These are phyloP conservation scores for Penicillium concentricum DNA, from an alignment of 2,329 filamentous ascomycete species.

Conservation along the genomic window DNA sequence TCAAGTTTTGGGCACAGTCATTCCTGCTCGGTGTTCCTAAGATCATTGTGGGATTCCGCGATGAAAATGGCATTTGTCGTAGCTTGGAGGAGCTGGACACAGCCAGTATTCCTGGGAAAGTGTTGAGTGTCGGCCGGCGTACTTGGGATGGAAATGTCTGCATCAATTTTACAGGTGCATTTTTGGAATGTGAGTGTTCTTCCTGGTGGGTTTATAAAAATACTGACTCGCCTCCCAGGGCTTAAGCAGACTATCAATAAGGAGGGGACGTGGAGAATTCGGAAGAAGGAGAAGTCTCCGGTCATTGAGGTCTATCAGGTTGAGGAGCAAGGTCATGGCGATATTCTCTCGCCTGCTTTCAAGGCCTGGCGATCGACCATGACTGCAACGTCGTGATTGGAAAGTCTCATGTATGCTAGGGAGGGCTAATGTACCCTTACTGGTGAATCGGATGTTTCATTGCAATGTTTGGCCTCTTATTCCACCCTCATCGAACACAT, in stretches of 20 bases:
- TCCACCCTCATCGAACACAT: no score
- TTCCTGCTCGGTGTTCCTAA: constrained; percentile 91
- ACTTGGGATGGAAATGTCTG: constrained; percentile 92
- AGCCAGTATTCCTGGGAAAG: constrained; percentile 71
- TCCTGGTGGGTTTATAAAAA: background rate
- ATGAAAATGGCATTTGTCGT: constrained; percentile 67
- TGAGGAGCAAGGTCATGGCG: constrained; percentile 71
- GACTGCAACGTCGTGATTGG: constrained; percentile 2
- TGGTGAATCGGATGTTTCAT: background rate
- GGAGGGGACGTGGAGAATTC: constrained; percentile 80
- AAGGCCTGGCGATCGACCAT: constrained; percentile 61
- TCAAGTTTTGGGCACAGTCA: constrained; percentile 96
- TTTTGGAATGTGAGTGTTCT: constrained; percentile 68
- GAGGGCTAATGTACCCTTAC: background rate
- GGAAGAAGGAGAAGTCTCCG: constrained; percentile 60
- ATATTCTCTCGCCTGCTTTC: constrained; percentile 75
- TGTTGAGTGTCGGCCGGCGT: constrained; percentile 63
- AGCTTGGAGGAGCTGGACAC: constrained; percentile 78
- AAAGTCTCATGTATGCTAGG: background rate
- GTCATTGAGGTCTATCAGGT: constrained; percentile 72
- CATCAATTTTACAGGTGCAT: constrained; percentile 80
- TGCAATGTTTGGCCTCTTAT: background rate
- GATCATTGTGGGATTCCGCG: constrained; percentile 86
- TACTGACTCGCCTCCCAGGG: constrained; percentile 47
- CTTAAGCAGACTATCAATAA: constrained; percentile 59